Evolutionary conservation across 306 rosid species (phyloP).

Genomic region (Ceratonia siliqua): DNA sequence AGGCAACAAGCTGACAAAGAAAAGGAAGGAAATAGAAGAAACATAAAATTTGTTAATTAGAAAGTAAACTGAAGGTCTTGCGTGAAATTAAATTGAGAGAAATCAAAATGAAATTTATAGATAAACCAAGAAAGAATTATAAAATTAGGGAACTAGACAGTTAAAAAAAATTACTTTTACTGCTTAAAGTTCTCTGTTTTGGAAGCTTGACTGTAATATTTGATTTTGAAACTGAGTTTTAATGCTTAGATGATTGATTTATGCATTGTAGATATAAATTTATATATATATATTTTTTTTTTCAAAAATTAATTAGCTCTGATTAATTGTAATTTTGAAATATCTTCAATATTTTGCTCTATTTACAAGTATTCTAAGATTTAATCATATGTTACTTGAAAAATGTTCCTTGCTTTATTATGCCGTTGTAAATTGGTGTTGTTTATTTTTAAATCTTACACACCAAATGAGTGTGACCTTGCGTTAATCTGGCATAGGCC

Average conservation of each 20-base stretch:
- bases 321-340: not conserved
- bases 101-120: not conserved
- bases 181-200: not conserved
- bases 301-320: not conserved
- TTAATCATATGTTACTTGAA: slow-evolving; percentile 7
- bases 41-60: not conserved
- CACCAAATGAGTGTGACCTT: not conserved
- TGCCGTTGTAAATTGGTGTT: slow-evolving; percentile 7
- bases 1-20: not conserved
- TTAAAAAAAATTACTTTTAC: not conserved
- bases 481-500: slow-evolving; percentile 26
- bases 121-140: not conserved
- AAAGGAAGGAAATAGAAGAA: slow-evolving; percentile 2
- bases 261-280: not conserved
- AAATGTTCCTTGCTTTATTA: not conserved
- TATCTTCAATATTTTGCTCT: not conserved
- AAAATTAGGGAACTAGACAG: not conserved
- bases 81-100: not conserved
- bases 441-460: slow-evolving; percentile 18
- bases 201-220: not conserved
- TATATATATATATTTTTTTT: not conserved
- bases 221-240: slow-evolving; percentile 1
- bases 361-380: not conserved
- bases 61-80: not conserved
- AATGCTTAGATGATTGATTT: not conserved